Base-by-base conservation (phyloP, 208 protist genomes). In the Leptomonas pyrrhocoris region DNA sequence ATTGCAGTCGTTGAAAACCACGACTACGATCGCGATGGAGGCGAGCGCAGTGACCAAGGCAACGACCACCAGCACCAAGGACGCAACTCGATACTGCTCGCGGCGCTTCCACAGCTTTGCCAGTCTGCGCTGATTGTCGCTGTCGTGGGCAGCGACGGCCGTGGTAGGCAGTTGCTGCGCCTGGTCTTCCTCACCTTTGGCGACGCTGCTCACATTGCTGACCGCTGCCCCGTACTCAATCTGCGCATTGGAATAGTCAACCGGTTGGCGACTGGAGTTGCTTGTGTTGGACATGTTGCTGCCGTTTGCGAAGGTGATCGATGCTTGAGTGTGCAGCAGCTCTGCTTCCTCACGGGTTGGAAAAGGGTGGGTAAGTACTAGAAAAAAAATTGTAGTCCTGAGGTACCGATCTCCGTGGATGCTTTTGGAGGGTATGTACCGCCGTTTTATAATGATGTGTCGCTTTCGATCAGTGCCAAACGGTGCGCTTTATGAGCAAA, bases 1-100 rank as follows among this genome's bases (percentile, higher is more conserved):
- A 25, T 18, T 45, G 60, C 28, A 45, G 60, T 55, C 46, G 21
- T 55, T 16, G 30, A 66, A 21, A 4, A 55, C 46, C 43, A 55
- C 31, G 7, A 43, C 46, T 11, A 31, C 21, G 9, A 55, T n/a
- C 2, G 60, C 60, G 31, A 66, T 19, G 31, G 43, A 27, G 28
- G 30, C 60, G 18, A 55, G 31, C 5, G 46, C 19, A 40, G 46
- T 23, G 46, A 55, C 13, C 15, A 55, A 25, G 18, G 13, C 9
- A 8, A 66, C 5, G n/a, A 19, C 30, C 23, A 55, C 3, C 15
- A 66, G 31, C 21, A 66, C 46, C 30, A 66, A 5, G 9, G 21
- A 4, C 30, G 46, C 31, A 7, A 66, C 21, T 5, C 31, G 60
- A 46, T 45, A 55, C 8, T 30, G 28, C 23, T 40, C 43, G 19